Percentiles rank a stretch among this genome's conserved stretches.
These are phyloP conservation scores for Gardenia jasminoides DNA, from an alignment of 257 asterid genomes.

Conservation along the genomic window DNA sequence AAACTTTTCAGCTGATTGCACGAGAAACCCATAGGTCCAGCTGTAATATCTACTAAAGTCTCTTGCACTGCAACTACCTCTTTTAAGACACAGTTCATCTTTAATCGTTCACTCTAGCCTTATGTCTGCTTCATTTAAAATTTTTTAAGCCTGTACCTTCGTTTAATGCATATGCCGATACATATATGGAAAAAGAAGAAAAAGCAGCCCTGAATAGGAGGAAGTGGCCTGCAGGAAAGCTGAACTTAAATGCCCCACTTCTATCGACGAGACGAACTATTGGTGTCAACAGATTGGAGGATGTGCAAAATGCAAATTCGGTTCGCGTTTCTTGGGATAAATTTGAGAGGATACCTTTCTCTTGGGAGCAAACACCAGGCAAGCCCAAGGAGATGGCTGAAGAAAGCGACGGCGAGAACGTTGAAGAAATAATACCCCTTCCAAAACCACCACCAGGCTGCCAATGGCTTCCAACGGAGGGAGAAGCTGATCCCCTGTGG, in stretches of 20 bases:
- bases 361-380: conserved; percentile 76
- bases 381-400: conserved; percentile 49
- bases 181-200: conserved; percentile 45
- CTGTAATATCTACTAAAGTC: conserved; percentile 31
- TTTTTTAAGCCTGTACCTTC: conserved; percentile 3
- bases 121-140: background rate
- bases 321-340: conserved; percentile 21
- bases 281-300: conserved; percentile 11
- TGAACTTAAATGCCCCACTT: conserved; percentile 65
- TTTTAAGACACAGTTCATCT: conserved; percentile 4
- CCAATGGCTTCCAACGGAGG: conserved; percentile 34
- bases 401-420: background rate
- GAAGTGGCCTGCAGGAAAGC: conserved; percentile 40
- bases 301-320: conserved; percentile 1
- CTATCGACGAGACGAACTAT: conserved; percentile 52
- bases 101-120: conserved; percentile 17
- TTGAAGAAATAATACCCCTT: conserved; percentile 20
- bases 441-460: conserved; percentile 58
- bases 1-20: conserved; percentile 39
- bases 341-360: conserved; percentile 61
- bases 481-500: background rate
- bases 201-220: conserved; percentile 32
- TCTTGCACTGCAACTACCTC: conserved; percentile 26
- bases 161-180: background rate
- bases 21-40: conserved; percentile 58